phyloP scores from a whole-genome alignment of 2,329 filamentous ascomycete genomes.

The Ophiostoma pallidulum region DNA sequence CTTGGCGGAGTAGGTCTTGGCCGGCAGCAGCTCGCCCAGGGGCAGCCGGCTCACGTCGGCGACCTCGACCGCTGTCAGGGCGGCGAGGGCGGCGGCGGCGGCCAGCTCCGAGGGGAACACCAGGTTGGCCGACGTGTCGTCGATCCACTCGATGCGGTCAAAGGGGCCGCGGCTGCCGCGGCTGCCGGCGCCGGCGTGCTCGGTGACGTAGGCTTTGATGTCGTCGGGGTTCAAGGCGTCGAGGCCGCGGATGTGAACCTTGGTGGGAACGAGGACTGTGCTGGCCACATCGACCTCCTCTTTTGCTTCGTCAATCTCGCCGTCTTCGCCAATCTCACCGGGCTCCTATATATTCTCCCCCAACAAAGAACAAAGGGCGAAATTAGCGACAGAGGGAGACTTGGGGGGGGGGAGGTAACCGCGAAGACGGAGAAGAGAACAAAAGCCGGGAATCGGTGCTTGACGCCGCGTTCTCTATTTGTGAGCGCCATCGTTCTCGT shows the following conservation, averaged over 20 bases:
- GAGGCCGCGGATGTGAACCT: conserved; percentile 77
- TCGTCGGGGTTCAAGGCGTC: conserved; percentile 73
- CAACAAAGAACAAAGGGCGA: too few species aligned
- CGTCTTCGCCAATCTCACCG: conserved; percentile 31
- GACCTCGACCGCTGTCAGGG: conserved; percentile 37
- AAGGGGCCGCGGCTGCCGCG: conserved; percentile 39
- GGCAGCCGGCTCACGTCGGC: conserved; percentile 47
- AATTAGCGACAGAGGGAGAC: neutral
- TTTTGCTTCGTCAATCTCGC: conserved; percentile 21
- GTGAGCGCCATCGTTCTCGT: too few species aligned
- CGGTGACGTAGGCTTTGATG: conserved; percentile 63
- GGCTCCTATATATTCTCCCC: conserved; percentile 31
- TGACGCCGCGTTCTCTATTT: too few species aligned
- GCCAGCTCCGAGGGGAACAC: conserved; percentile 53
- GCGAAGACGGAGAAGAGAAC: too few species aligned
- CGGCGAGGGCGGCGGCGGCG: conserved; percentile 45
- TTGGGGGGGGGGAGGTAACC: conserved; percentile 3
- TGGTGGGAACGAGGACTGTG: conserved; percentile 37
- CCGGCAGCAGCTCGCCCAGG: conserved; percentile 54
- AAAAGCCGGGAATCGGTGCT: too few species aligned
- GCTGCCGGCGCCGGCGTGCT: conserved; percentile 53
- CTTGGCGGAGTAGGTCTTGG: conserved; percentile 58
- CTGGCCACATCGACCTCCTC: neutral
- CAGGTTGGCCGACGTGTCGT: conserved; percentile 84
- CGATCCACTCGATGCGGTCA: conserved; percentile 79